Conservation (phyloP, 495 filamentous ascomycete species). For the Trichoderma virens region DNA sequence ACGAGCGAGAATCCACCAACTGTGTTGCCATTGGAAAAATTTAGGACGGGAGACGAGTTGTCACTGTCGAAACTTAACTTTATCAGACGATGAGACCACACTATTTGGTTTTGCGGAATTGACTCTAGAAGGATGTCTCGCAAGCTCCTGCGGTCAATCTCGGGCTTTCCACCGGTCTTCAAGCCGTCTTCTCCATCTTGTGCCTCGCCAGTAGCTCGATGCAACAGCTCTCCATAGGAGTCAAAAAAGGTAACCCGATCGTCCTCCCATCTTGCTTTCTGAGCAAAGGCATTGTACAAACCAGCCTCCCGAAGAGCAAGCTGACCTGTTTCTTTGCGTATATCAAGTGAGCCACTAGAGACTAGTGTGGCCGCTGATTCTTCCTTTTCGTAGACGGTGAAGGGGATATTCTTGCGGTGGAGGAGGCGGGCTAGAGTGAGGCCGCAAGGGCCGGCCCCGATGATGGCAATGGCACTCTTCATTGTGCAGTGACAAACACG, state of each 20-base stretch:
- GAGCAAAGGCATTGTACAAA: constrained; percentile 36
- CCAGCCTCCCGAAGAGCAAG: constrained; percentile 37
- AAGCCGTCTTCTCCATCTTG: too few species aligned
- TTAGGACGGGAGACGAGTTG: constrained; percentile 23
- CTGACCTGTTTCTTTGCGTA: constrained; percentile 38
- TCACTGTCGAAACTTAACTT: constrained; percentile 10
- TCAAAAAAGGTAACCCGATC: constrained; percentile 34
- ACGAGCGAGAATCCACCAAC: constrained; percentile 41
- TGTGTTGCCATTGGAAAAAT: constrained; percentile 26
- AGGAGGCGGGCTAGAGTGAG: constrained; percentile 46
- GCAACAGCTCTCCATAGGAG: constrained; percentile 20
- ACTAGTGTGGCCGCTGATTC: constrained; percentile 17
- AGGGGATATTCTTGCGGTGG: constrained; percentile 28
- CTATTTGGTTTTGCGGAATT: constrained; percentile 32
- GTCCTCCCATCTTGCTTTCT: constrained; percentile 26
- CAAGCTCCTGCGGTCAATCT: constrained; percentile 38
- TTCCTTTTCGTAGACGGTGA: constrained; percentile 40
- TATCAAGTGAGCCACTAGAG: constrained; percentile 35
- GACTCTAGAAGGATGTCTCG: constrained; percentile 30
- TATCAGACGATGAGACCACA: constrained; percentile 18
- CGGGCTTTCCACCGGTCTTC: constrained; percentile 27
- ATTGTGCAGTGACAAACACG: too few species aligned
- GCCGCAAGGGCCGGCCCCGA: constrained; percentile 48
- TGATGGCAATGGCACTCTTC: constrained; percentile 36
- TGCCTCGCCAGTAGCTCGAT: constrained; percentile 11